Conservation (phyloP, 208 protist genomes). For the Jaenimonas drosophilae region DNA sequence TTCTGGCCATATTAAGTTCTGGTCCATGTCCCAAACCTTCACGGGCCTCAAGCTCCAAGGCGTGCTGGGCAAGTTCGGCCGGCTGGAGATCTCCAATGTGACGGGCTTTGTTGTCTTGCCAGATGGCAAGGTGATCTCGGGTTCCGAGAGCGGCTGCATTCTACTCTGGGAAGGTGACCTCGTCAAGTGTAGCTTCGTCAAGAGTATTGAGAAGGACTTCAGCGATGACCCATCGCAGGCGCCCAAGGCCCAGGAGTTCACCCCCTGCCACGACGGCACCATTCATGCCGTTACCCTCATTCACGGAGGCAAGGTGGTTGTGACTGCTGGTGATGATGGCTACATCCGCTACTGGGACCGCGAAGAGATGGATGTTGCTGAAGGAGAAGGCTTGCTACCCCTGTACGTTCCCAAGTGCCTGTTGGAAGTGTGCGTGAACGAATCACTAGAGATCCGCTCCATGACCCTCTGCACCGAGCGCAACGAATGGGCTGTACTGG, state of each 20-base stretch:
- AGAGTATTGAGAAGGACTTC: conserved; percentile 13
- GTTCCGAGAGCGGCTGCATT: conserved; percentile 91
- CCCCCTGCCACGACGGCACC: conserved; percentile 74
- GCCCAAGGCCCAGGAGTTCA: conserved; percentile 17
- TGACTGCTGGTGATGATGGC: conserved; percentile 94
- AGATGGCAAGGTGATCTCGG: conserved; percentile 93
- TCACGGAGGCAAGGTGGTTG: conserved; percentile 52
- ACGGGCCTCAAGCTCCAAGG: conserved; percentile 97
- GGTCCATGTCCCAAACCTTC: conserved; percentile 97
- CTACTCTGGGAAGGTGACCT: conserved; percentile 97
- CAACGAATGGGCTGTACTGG: conserved; percentile 79
- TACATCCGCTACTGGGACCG: conserved; percentile 93
- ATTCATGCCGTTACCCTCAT: conserved; percentile 87
- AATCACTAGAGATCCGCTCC: conserved; percentile 43
- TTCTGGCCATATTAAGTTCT: conserved; percentile 96
- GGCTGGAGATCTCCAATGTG: conserved; percentile 95
- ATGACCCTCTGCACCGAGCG: conserved; percentile 29
- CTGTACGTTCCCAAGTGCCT: conserved; percentile 71
- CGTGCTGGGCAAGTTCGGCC: conserved; percentile 96
- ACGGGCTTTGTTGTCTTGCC: conserved; percentile 88
- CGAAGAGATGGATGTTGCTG: conserved; percentile 85
- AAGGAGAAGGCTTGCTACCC: conserved; percentile 71
- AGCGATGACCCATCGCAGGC: conserved; percentile 11
- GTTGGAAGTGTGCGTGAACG: conserved; percentile 48
- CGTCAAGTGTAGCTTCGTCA: conserved; percentile 91